Evolutionary conservation across 148 eudicot species (phyloP).

Genomic region (Camellia lanceoleosa): DNA sequence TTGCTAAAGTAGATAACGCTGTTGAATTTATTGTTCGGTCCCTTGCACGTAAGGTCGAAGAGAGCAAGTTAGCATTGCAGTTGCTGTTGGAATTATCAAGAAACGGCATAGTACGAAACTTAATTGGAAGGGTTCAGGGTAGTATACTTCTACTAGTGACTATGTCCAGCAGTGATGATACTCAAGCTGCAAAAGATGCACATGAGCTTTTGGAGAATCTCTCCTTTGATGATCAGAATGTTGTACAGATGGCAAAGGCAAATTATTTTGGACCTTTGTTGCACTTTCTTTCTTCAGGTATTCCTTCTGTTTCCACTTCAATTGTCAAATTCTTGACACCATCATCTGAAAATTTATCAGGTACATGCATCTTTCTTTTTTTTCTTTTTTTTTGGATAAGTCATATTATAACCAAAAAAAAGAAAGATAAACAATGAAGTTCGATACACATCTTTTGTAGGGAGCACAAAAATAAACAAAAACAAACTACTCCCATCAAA

Average conservation of each 20-base stretch:
- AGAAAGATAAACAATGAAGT: too few relatives aligned
- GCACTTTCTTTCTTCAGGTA: constrained; percentile 17
- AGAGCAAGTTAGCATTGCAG: constrained; percentile 12
- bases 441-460: too few relatives aligned
- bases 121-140: constrained; percentile 14
- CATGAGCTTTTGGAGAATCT: constrained; percentile 16
- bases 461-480: too few relatives aligned
- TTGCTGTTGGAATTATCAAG: constrained; percentile 17
- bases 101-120: not conserved
- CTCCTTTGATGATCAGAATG: constrained; percentile 4
- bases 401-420: too few relatives aligned
- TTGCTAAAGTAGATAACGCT: constrained; percentile 5
- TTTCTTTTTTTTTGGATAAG: too few relatives aligned
- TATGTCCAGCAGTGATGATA: constrained; percentile 13
- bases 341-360: not conserved
- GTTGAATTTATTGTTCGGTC: constrained; percentile 9
- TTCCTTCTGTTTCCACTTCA: not conserved
- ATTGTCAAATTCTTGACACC: not conserved
- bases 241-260: constrained; percentile 17
- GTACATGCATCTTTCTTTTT: not conserved
- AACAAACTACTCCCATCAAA: too few relatives aligned
- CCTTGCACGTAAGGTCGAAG: constrained; percentile 9
- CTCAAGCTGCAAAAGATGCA: constrained; percentile 15
- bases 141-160: constrained; percentile 12
- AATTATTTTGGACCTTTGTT: constrained; percentile 18